Percentiles rank a stretch among this genome's conserved stretches.
These are phyloP conservation scores for Tulasnella calospora DNA, from an alignment of 768 basidiomycete genomes.

Conservation along the genomic window DNA sequence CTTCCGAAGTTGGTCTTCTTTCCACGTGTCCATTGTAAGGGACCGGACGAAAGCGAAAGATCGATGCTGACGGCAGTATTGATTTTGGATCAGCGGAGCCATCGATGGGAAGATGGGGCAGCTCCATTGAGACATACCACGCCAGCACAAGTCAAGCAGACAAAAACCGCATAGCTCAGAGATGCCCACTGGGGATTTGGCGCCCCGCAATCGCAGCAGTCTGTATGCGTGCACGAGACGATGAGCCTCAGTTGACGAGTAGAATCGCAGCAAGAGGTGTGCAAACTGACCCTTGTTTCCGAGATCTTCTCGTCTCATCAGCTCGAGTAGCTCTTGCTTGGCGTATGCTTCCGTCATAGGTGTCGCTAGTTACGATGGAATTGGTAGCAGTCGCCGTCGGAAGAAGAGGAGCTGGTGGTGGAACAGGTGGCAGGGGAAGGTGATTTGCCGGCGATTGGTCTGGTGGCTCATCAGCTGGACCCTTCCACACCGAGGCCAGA, in stretches of 20 bases:
- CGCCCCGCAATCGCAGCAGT: constrained; percentile 76
- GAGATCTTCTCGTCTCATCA: constrained; percentile 65
- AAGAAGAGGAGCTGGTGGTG: constrained; percentile 14
- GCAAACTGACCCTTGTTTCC: constrained; percentile 53
- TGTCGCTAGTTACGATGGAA: constrained; percentile 3
- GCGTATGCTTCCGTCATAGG: constrained; percentile 57
- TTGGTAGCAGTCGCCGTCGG: not conserved
- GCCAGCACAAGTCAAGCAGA: constrained; percentile 66
- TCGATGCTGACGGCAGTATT: constrained; percentile 47
- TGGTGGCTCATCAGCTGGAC: constrained; percentile 15
- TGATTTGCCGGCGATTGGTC: constrained; percentile 11
- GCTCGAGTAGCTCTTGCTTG: constrained; percentile 66
- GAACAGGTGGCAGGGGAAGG: constrained; percentile 31
- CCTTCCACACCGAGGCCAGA: not conserved
- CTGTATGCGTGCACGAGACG: constrained; percentile 29
- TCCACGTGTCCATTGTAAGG: constrained; percentile 96
- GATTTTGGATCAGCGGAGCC: not conserved
- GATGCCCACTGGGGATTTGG: constrained; percentile 93
- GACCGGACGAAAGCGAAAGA: constrained; percentile 92
- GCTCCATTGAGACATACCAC: constrained; percentile 22
- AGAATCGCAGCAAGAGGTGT: not conserved
- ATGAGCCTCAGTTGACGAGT: constrained; percentile 8
- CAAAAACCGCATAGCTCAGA: constrained; percentile 58
- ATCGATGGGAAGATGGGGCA: constrained; percentile 4
- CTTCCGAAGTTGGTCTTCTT: constrained; percentile 75